phyloP scores from a whole-genome alignment of 768 basidiomycete genomes.

The Dentipellis sp. region DNA sequence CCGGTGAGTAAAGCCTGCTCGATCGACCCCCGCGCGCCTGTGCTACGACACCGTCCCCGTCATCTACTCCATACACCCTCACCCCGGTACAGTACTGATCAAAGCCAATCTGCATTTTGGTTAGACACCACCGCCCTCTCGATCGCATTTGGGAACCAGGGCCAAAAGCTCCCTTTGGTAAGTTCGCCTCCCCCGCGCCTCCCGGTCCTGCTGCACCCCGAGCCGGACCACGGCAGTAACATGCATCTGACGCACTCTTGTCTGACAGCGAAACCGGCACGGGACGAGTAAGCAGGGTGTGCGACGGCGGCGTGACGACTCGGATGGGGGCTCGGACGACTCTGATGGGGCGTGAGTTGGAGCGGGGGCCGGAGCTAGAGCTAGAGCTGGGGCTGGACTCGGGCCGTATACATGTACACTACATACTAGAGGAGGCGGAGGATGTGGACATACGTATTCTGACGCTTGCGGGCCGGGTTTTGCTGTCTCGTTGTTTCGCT shows the following conservation, averaged over 20 bases:
- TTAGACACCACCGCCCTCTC: conserved; percentile 84
- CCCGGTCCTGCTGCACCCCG: conserved; percentile 2
- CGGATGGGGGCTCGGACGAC: conserved; percentile 60
- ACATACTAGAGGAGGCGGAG: neutral
- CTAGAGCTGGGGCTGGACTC: neutral
- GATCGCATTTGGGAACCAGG: conserved; percentile 83
- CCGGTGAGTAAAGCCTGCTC: conserved; percentile 43
- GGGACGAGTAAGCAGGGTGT: conserved; percentile 54
- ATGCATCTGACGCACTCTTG: conserved; percentile 11
- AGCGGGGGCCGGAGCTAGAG: neutral
- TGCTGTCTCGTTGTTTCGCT: neutral
- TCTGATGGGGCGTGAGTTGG: conserved; percentile 42
- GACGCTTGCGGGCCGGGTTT: neutral
- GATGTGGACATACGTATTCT: neutral
- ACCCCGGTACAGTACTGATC: neutral
- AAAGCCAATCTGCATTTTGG: neutral
- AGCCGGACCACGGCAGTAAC: neutral
- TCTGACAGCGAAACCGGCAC: conserved; percentile 67
- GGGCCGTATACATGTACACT: neutral
- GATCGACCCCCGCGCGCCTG: neutral
- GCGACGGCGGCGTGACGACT: conserved; percentile 49
- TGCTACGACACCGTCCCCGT: neutral
- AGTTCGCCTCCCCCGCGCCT: conserved; percentile 22
- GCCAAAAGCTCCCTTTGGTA: conserved; percentile 82
- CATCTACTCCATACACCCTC: neutral